Evolutionary conservation across 139 green algal species (phyloP), one percentile per base, ranked within the genome.

Genomic region (Asterochloris erici): DNA sequence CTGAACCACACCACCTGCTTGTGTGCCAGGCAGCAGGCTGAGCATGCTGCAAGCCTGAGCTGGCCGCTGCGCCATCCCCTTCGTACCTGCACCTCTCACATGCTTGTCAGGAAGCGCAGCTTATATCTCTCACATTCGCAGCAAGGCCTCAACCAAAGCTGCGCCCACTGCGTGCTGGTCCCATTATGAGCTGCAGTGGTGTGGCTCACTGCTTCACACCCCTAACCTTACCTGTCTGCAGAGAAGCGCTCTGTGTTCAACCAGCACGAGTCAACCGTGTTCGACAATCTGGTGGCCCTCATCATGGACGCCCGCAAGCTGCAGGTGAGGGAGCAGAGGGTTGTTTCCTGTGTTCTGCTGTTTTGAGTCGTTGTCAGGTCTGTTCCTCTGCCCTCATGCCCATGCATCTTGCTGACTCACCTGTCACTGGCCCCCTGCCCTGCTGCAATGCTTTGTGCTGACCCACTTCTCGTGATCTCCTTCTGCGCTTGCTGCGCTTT

Each of bases 191-290:
- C 70, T 76, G 19, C 14, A 14, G 70, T 13, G 38, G 17, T 54
- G 14, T 38, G 70, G 23, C 69, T 24, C 29, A 29, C 13, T 23
- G 9, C 29, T 13, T 60, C 24, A 54, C 70, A 12, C 14, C 26
- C 54, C 12, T 27, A n/a, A n/a, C n/a, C n/a, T n/a, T n/a, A 1
- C 68, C 13, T 70, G 54, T 69, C 21, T 80, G 76, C 76, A 80
- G 76, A 61, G 4, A 80, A 80, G 76, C 76, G 76, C 23, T 70
- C 38, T 24, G 60, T 80, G n/a, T 80, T 70, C 76, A 68, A 60
- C 23, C 24, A 61, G 17, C 76, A 80, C 24, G 76, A 80, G 76
- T 62, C 68, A 23, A 62, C 68, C 60, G 15, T 80, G 60, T 80
- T 63, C 47, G 68, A 80, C 47, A n/a, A 62, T 17, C 17, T 80